Base-by-base conservation (phyloP, 371 early-diverging fungal genomes). In the Choanephora cucurbitarum region DNA sequence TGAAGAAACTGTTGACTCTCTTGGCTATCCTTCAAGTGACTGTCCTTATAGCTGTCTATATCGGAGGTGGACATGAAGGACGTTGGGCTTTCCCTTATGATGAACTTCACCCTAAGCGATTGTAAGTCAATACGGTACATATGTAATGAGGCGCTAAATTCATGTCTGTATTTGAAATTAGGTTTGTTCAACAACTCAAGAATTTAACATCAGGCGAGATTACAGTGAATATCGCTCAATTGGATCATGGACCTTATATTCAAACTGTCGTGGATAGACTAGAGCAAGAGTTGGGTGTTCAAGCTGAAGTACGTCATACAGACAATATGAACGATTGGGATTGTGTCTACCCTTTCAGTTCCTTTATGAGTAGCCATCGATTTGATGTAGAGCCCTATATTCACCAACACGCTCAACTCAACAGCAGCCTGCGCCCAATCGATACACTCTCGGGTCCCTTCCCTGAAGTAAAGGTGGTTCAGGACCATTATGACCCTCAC, bases 301-400 rank as follows among this genome's bases (percentile, higher is more conserved):
- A 44, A 22, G 71, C 77, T 2, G 73, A 73, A 52, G 49, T 51
- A 37, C 73, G 80, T 31, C 62, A 53, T 10, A 54, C 69, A 21
- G 28, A 48, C 14, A 73, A 80, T 32, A 78, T 75, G 33, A 75
- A 73, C 22, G 83, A 86, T 18, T 87, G 85, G 86, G 77, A 80
- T 18, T 76, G 83, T 0, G 70, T 90, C 15, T 87, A 82, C 62
- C 91, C 91, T 2, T 86, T 87, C 65, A 81, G 81, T 57, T 81
- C 81, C 31, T 90, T 87, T 62, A 59, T 90, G 55, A 86, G 84
- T 33, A 80, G 82, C 13, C 84, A 83, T 59, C 72, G 73, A 13
- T 78, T 87, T 47, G 77, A 88, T 52, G 66, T 84, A 14, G 69
- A 75, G 0, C 74, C 80, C 7, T 84, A 80, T 49, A 70, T 82